These are phyloP conservation scores for Solanum pimpinellifolium DNA, from an alignment of 257 asterid genomes.

Conservation along the genomic window DNA sequence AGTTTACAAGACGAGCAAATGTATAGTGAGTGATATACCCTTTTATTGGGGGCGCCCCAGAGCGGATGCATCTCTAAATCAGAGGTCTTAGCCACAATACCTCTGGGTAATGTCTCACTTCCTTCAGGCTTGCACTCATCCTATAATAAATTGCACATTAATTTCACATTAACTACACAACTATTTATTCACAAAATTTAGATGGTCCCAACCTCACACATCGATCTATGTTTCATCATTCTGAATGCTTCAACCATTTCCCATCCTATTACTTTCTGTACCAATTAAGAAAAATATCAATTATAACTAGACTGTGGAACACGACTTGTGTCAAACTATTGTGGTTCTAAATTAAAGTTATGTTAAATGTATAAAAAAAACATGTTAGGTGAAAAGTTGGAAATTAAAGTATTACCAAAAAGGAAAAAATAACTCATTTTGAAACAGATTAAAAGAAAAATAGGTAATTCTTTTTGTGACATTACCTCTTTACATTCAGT, in stretches of 20 bases:
- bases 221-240: slow-evolving; percentile 9
- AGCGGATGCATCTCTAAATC: slow-evolving; percentile 60
- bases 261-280: slow-evolving; percentile 39
- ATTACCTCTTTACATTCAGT: slow-evolving; percentile 43
- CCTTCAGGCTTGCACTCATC: slow-evolving; percentile 46
- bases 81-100: slow-evolving; percentile 42
- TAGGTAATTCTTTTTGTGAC: neutral
- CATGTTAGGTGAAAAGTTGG: neutral
- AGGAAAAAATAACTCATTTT: neutral
- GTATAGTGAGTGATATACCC: slow-evolving; percentile 18
- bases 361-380: neutral
- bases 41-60: slow-evolving; percentile 30
- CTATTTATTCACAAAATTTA: neutral
- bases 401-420: too few relatives aligned
- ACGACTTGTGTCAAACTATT: neutral
- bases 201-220: slow-evolving; percentile 43
- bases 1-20: neutral
- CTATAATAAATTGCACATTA: slow-evolving; percentile 16
- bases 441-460: too few relatives aligned
- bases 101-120: slow-evolving; percentile 52
- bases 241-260: slow-evolving; percentile 8
- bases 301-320: neutral
- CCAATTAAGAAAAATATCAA: neutral
- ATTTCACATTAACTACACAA: neutral
- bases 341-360: neutral